Evolutionary conservation across 192 early-diverging fungal genomes (phyloP).

Genomic region (Umbelopsis sp.): DNA sequence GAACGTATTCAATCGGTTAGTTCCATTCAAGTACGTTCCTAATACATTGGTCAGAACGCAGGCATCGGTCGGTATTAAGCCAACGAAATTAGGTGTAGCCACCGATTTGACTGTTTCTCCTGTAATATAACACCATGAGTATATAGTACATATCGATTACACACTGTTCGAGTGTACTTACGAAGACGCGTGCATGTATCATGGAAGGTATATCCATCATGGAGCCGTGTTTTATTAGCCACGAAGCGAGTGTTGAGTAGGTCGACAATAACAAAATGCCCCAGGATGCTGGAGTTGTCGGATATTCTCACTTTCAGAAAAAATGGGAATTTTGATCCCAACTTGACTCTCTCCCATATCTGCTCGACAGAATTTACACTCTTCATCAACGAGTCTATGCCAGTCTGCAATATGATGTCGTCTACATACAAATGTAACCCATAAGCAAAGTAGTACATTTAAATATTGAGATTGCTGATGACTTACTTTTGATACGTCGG

Average conservation of each 20-base stretch:
- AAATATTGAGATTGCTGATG: background rate
- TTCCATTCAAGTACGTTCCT: background rate
- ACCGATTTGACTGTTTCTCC: background rate
- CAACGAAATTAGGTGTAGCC: background rate
- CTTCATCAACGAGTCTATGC: background rate
- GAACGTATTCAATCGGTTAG: background rate
- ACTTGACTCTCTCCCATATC: conserved; percentile 6
- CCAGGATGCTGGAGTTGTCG: background rate
- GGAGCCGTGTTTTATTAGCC: background rate
- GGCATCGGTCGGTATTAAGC: background rate
- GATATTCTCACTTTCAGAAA: conserved; percentile 2
- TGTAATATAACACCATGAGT: background rate
- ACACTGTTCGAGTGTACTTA: background rate
- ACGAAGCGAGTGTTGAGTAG: conserved; percentile 1
- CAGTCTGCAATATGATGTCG: background rate
- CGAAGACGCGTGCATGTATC: background rate
- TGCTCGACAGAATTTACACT: background rate
- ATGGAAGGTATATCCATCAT: conserved; percentile 7
- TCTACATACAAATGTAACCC: background rate
- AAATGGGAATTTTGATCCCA: conserved; percentile 11
- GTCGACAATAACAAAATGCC: background rate
- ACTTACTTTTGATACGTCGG: background rate
- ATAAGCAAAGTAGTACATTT: background rate
- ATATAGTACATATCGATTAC: background rate
- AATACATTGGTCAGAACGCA: background rate